phyloP scores from a whole-genome alignment of 768 basidiomycete species.

The Guyanaporus albipodus region DNA sequence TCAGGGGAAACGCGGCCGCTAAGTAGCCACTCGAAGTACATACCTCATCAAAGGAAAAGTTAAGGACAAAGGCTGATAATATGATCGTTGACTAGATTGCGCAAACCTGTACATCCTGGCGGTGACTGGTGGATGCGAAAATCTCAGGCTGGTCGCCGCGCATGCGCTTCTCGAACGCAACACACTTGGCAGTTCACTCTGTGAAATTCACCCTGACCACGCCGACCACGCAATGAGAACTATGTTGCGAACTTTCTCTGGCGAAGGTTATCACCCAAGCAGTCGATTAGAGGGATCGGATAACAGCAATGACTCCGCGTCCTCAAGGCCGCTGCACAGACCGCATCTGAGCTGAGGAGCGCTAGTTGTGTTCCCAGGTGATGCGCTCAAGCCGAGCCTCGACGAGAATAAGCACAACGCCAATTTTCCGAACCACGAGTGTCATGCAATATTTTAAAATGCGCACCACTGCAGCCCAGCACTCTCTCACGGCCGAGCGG shows the following conservation, averaged over 20 bases:
- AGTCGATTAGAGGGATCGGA: slow-evolving; percentile 35
- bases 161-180: slow-evolving; percentile 43
- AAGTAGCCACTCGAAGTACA: too few relatives aligned
- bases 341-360: slow-evolving; percentile 29
- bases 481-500: slow-evolving; percentile 42
- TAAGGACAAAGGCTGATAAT: too few relatives aligned
- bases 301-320: slow-evolving; percentile 15
- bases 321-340: slow-evolving; percentile 27
- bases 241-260: slow-evolving; percentile 27
- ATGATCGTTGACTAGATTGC: too few relatives aligned
- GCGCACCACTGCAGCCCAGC: slow-evolving; percentile 37
- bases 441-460: slow-evolving; percentile 42
- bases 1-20: slow-evolving; percentile 42
- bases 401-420: slow-evolving; percentile 35
- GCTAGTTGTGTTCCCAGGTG: slow-evolving; percentile 43
- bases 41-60: too few relatives aligned
- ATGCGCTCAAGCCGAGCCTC: slow-evolving; percentile 30
- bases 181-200: slow-evolving; percentile 33
- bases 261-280: slow-evolving; percentile 31
- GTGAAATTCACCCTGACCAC: slow-evolving; percentile 19
- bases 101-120: background rate
- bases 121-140: slow-evolving; percentile 45
- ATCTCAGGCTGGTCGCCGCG: slow-evolving; percentile 35
- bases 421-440: slow-evolving; percentile 41
- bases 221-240: slow-evolving; percentile 10